A percentile compares a stretch with the other conserved stretches of the same genome.
Evolutionary conservation across 345 rosid genomes (phyloP).

Genomic region (Gossypioides kirkii): DNA sequence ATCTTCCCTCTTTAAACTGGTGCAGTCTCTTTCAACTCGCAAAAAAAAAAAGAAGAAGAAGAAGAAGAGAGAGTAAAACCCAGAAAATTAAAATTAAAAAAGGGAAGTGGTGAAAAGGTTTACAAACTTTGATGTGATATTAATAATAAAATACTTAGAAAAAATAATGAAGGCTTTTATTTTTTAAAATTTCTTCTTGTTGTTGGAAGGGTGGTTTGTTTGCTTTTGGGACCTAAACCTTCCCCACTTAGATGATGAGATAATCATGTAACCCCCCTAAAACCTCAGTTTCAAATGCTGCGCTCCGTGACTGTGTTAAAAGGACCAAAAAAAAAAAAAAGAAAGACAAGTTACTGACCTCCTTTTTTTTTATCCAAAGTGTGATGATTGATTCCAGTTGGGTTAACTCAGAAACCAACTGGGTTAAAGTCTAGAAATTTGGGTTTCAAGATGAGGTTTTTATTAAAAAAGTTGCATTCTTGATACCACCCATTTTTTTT

Average conservation of each 20-base stretch:
- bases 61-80: too few species aligned
- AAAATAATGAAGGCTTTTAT: neutral
- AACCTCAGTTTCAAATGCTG: constrained; percentile 38
- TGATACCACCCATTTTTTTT: constrained; percentile 24
- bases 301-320: constrained; percentile 13
- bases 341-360: constrained; percentile 13
- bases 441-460: constrained; percentile 21
- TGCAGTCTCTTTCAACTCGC: constrained; percentile 32
- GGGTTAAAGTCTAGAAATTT: constrained; percentile 26
- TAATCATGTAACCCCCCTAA: constrained; percentile 48
- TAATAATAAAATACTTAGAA: constrained; percentile 6
- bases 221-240: constrained; percentile 35
- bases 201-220: constrained; percentile 23
- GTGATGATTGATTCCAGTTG: constrained; percentile 59
- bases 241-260: constrained; percentile 77
- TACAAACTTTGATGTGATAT: constrained; percentile 12
- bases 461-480: constrained; percentile 27
- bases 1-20: constrained; percentile 25
- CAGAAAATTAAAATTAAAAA: neutral
- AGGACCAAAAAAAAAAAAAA: neutral
- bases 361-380: constrained; percentile 19
- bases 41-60: constrained; percentile 12
- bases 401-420: constrained; percentile 38
- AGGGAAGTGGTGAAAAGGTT: neutral
- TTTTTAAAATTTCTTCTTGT: neutral